Base-by-base conservation (phyloP, 2,329 filamentous ascomycete genomes). In the Akanthomyces uredinophilus region DNA sequence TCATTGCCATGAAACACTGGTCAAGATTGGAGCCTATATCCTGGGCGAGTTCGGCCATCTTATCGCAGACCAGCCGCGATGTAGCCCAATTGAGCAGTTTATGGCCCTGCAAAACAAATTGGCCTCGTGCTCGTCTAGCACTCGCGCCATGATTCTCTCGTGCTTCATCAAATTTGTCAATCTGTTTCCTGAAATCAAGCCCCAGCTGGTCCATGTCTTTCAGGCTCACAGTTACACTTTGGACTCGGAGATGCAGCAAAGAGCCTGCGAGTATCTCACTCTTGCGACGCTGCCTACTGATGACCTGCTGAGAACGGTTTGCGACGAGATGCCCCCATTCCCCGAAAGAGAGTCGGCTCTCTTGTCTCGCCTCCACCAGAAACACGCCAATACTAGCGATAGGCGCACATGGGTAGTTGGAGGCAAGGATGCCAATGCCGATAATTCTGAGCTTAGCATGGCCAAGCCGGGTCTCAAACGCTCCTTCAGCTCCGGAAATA, bases 111-210 rank as follows among this genome's bases (percentile, higher is more conserved):
- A 97, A 70, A 84, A 86, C 56, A 99, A 99, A 77, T 88, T 99
- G 72, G 86, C 91, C 50, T 90, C 87, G 7, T 96, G 91, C 72
- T 96, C 94, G 0, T 90, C 94, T 20, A 89, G 88, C 68, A 97
- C 96, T 13, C 85, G 93, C 66, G 95, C 92, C 29, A 96, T 99
- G 82, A 90, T 99, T 46, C 78, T 99, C 51, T 98, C 94, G 0
- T 96, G 89, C 59, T 99, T 97, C 72, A 83, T 98, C 82, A 99
- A 99, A 77, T 99, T 93, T 69, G 91, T 99, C 77, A 99, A 99
- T 75, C 78, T 99, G 57, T 99, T 99, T 74, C 95, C 95, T 1
- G 96, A 99, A 74, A 98, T 99, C 78, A 98, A 97, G 76, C 91
- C 93, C 10, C 94, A 97, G 73, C 85, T 99, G 4, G 78, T 98